Base-by-base conservation (phyloP, 2,329 filamentous ascomycete genomes). In the Fusarium humuli region DNA sequence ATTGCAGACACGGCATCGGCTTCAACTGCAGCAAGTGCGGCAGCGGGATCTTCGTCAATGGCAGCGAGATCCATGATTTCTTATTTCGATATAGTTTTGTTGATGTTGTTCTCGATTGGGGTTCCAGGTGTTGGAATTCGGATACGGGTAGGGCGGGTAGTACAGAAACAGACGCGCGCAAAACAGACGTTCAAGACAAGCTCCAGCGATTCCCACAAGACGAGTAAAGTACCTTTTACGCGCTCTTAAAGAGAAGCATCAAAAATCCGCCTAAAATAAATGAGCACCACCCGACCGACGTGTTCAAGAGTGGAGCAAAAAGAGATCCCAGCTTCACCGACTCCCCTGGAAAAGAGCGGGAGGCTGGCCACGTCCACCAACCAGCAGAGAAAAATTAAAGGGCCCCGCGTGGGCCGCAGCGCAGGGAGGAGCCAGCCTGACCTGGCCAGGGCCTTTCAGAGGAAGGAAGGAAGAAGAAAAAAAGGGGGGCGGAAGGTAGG, bases 31-130 rank as follows among this genome's bases (percentile, higher is more conserved):
- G 70, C 70, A 44, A 75, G 50, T 41, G 67, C 73, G 29, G 72
- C 73, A n/a, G 72, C 73, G 34, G 70, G 69, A 67, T 75, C 73
- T 62, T 75, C 73, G 68, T 75, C 73, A 47, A 75, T 71, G 27
- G 70, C 61, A 66, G 62, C 57, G 49, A 75, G 70, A 68, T 75
- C 73, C 73, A 75, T 75, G 42, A 55, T 25, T 63, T 45, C 48
- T 59, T 57, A 46, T 63, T 18, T 57, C 25, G 58, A 41, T 55
- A 25, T 60, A 27, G 29, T 6, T 27, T 22, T 55, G 25, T 55
- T 52, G 47, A 34, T 34, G 40, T 32, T 44, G 23, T 27, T 29
- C 34, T 53, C 34, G 49, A 53, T 53, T 53, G 49, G 34, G 37
- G 47, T n/a, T 45, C 18, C 16, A 23, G 42, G 30, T 50, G 34